Conservation (phyloP, 805 yeast species). For the Kuraishia piskuri region DNA sequence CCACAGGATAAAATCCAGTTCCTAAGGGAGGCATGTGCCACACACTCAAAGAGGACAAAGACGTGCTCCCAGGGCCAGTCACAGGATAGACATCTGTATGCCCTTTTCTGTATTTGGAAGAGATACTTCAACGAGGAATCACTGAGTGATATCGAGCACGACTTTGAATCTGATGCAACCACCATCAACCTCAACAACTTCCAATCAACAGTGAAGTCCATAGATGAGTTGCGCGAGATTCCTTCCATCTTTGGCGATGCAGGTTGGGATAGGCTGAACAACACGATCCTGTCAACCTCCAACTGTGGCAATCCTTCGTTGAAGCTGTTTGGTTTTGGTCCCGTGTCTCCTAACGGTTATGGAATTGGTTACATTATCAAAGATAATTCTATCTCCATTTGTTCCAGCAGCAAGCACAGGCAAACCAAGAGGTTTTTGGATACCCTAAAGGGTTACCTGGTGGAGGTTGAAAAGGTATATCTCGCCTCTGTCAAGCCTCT, state of each 20-base stretch:
- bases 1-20: slow-evolving; percentile 50
- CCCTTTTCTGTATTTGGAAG: slow-evolving; percentile 83
- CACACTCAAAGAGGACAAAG: slow-evolving; percentile 61
- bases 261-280: slow-evolving; percentile 83
- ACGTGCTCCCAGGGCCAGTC: slow-evolving; percentile 72
- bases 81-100: slow-evolving; percentile 88
- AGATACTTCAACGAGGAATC: slow-evolving; percentile 31
- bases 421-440: slow-evolving; percentile 74
- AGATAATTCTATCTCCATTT: slow-evolving; percentile 66
- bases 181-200: slow-evolving; percentile 20
- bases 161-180: slow-evolving; percentile 21
- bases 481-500: slow-evolving; percentile 20
- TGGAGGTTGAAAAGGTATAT: slow-evolving; percentile 47
- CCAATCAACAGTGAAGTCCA: slow-evolving; percentile 14
- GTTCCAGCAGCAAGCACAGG: slow-evolving; percentile 81
- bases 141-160: slow-evolving; percentile 10
- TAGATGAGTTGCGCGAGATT: slow-evolving; percentile 27
- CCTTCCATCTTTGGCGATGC: slow-evolving; percentile 77
- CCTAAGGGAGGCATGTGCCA: slow-evolving; percentile 60
- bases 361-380: slow-evolving; percentile 91
- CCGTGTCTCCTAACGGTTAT: slow-evolving; percentile 82
- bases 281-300: slow-evolving; percentile 71
- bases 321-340: slow-evolving; percentile 85
- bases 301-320: slow-evolving; percentile 92
- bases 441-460: slow-evolving; percentile 54